These are phyloP conservation scores for Metschnikowia hibisci DNA, from an alignment of 805 yeast species.

Conservation along the genomic window DNA sequence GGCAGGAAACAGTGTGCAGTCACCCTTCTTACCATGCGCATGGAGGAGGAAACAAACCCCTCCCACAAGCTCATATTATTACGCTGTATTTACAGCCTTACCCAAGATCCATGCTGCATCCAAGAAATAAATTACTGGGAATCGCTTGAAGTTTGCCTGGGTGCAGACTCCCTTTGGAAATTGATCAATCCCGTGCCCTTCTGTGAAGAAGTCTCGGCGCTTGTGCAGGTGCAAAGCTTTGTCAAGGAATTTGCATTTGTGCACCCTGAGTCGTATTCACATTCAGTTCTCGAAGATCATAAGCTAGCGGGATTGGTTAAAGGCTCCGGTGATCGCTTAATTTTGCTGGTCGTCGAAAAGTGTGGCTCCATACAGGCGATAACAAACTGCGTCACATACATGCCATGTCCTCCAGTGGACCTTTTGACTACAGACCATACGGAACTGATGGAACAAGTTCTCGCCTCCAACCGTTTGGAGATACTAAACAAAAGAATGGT, in stretches of 20 bases:
- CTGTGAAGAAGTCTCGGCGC: not conserved
- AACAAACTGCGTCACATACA: not conserved
- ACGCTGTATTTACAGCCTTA: conserved; percentile 7
- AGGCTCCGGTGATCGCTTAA: not conserved
- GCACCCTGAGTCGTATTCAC: conserved; percentile 5
- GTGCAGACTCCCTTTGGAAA: not conserved
- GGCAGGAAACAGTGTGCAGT: conserved; percentile 12
- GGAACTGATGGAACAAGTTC: not conserved
- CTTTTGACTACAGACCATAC: not conserved
- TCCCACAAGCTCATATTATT: conserved; percentile 4
- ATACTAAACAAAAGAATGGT: not conserved
- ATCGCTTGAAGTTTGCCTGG: conserved; percentile 1
- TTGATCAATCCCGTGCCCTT: not conserved
- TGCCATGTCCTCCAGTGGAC: not conserved
- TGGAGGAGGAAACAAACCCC: conserved; percentile 7
- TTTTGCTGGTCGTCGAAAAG: conserved; percentile 1
- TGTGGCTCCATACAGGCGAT: conserved; percentile 2
- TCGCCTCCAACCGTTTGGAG: not conserved
- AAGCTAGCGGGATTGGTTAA: not conserved
- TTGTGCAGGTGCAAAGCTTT: conserved; percentile 2
- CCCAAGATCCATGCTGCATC: not conserved
- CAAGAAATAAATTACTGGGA: conserved; percentile 10
- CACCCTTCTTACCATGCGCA: conserved; percentile 6
- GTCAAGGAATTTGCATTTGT: conserved; percentile 4
- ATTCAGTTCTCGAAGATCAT: conserved; percentile 3